A percentile compares a stretch with the other conserved stretches of the same genome.
Evolutionary conservation across 2,329 filamentous ascomycete species (phyloP).

Genomic region (Neoascochyta sp.): DNA sequence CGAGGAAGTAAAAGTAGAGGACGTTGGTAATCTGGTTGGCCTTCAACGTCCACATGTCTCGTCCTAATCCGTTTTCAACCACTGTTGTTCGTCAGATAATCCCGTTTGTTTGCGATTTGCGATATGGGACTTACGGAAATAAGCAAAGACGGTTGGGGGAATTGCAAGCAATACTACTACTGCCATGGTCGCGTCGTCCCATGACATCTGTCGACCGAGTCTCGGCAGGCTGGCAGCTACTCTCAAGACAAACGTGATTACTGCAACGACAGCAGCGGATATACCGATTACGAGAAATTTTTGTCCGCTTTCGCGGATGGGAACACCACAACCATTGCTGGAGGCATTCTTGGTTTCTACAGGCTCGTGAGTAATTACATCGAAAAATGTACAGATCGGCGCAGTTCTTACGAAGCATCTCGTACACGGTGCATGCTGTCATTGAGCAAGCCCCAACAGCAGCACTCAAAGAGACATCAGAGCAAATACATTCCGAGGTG

Average conservation of each 20-base stretch:
- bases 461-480: slow-evolving; percentile 29
- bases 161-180: slow-evolving; percentile 34
- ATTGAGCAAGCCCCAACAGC: slow-evolving; percentile 36
- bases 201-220: slow-evolving; percentile 34
- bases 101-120: slow-evolving; percentile 14
- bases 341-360: slow-evolving; percentile 41
- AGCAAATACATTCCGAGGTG: slow-evolving; percentile 40
- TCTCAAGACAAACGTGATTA: slow-evolving; percentile 33
- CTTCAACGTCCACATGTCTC: slow-evolving; percentile 51
- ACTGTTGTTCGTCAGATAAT: slow-evolving; percentile 16
- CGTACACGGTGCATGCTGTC: slow-evolving; percentile 34
- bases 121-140: slow-evolving; percentile 6
- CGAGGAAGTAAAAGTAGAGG: slow-evolving; percentile 22
- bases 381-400: background rate
- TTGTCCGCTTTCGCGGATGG: slow-evolving; percentile 33
- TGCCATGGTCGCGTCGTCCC: slow-evolving; percentile 40
- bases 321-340: slow-evolving; percentile 32
- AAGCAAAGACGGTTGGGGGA: slow-evolving; percentile 19
- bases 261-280: slow-evolving; percentile 26
- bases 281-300: slow-evolving; percentile 29
- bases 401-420: slow-evolving; percentile 26
- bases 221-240: slow-evolving; percentile 34
- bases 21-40: slow-evolving; percentile 44
- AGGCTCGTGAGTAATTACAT: slow-evolving; percentile 1
- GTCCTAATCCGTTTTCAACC: slow-evolving; percentile 42